These are phyloP conservation scores for Pseudocercospora vitis DNA, from an alignment of 2,329 filamentous ascomycete genomes.

Conservation along the genomic window DNA sequence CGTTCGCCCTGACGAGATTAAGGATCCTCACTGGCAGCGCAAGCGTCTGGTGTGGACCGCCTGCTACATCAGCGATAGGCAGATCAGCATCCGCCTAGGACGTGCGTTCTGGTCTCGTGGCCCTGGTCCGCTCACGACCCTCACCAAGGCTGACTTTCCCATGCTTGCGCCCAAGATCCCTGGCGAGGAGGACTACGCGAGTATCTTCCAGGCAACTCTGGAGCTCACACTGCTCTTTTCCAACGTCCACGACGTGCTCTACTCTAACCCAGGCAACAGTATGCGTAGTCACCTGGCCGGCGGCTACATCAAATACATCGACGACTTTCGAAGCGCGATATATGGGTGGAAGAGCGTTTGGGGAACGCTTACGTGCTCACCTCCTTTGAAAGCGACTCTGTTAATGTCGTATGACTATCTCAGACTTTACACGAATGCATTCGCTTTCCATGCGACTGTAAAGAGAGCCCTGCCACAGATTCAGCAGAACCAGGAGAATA, in stretches of 20 bases:
- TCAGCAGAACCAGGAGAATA: constrained; percentile 26
- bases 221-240: constrained; percentile 71
- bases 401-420: constrained; percentile 72
- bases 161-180: constrained; percentile 60
- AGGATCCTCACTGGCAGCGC: constrained; percentile 60
- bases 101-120: constrained; percentile 74
- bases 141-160: constrained; percentile 67
- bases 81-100: constrained; percentile 69
- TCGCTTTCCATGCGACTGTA: constrained; percentile 71
- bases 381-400: constrained; percentile 65
- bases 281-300: constrained; percentile 70
- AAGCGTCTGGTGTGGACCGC: constrained; percentile 68
- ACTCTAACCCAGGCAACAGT: constrained; percentile 68
- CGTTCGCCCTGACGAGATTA: constrained; percentile 56
- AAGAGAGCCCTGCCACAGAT: constrained; percentile 45
- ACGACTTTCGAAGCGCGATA: constrained; percentile 69
- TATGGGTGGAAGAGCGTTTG: constrained; percentile 70
- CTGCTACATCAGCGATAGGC: constrained; percentile 66
- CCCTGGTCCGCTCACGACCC: constrained; percentile 64
- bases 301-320: constrained; percentile 73
- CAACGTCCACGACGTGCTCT: constrained; percentile 72
- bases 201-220: constrained; percentile 69
- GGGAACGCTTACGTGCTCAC: constrained; percentile 65
- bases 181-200: constrained; percentile 65
- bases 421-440: constrained; percentile 71